Percentiles rank a stretch among this genome's conserved stretches.
These are phyloP conservation scores for Lophiostoma macrostomum DNA, from an alignment of 495 filamentous ascomycete species.

Conservation along the genomic window DNA sequence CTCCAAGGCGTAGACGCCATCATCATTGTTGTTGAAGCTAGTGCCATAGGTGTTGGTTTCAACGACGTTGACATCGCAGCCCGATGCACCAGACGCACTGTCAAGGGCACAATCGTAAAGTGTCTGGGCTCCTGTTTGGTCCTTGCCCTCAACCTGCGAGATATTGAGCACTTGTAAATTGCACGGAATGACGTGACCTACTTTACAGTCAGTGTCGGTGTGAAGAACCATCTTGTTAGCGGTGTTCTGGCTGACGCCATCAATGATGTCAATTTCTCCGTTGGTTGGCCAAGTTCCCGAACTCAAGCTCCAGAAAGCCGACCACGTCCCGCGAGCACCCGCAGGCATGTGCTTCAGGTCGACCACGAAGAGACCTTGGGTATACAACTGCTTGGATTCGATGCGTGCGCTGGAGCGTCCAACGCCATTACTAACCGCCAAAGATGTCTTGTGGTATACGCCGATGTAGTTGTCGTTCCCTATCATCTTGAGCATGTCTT, in stretches of 20 bases:
- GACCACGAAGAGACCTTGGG: constrained; percentile 39
- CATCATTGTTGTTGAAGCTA: constrained; percentile 41
- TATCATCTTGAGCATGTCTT: constrained; percentile 31
- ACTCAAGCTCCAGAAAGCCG: constrained; percentile 43
- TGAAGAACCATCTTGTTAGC: constrained; percentile 74
- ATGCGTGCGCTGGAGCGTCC: constrained; percentile 40
- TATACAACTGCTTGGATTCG: constrained; percentile 34
- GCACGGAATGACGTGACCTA: not conserved
- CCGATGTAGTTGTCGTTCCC: constrained; percentile 30
- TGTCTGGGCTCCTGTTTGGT: constrained; percentile 49
- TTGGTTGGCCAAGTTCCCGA: constrained; percentile 65
- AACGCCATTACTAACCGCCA: constrained; percentile 19
- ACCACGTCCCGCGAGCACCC: constrained; percentile 35
- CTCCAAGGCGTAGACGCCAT: constrained; percentile 76
- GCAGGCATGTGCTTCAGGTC: constrained; percentile 42
- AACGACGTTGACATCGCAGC: constrained; percentile 20
- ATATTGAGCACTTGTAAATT: not conserved
- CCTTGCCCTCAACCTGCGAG: constrained; percentile 46
- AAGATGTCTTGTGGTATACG: constrained; percentile 34
- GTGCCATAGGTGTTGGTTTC: constrained; percentile 19
- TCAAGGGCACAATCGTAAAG: constrained; percentile 49
- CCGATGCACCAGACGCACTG: constrained; percentile 7
- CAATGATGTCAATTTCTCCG: constrained; percentile 63
- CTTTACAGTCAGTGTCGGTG: constrained; percentile 60
- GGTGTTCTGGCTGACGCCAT: constrained; percentile 65